Base-by-base conservation (phyloP, 2,329 filamentous ascomycete species). In the Metarhizium brunneum region DNA sequence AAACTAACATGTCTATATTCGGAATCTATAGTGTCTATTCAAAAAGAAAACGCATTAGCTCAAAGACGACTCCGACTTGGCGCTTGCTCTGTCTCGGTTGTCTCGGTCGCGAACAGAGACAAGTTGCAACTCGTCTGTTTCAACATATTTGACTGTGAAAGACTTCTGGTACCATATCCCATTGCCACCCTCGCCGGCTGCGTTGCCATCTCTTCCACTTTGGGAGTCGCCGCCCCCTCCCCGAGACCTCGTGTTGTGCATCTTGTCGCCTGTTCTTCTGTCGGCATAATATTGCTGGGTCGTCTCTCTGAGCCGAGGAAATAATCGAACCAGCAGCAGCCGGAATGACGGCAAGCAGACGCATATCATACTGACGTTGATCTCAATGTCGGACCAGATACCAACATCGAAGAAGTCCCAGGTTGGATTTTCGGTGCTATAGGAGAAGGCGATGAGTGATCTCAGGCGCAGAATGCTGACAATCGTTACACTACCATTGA, bases 321-420 rank as follows among this genome's bases (percentile, higher is more conserved):
- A 56, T n/a, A 53, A 11, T 25, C 50, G 32, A 6, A 56, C 47
- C 4, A 66, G 50, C 4, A 66, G 53, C 38, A 60, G 57, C 3
- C 61, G 60, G 20, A 66, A 55, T 3, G 62, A 58, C 0, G 65
- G 65, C 52, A 67, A 49, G 54, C 64, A 66, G 10, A 63, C 61
- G 54, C 65, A 50, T 29, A 48, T 48, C 45, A 48, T 48, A 20
- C 45, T 48, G 13, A 48, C 45, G 25, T 48, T 48, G 45, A 66
- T 59, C 58, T 67, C 65, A 20, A 66, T 53, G 10, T 58, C 60
- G 8, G 63, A 65, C 65, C 64, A 67, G 45, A 58, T 42, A 18
- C 59, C 56, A 6, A 62, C 53, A n/a, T 58, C 57, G 18, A 58
- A 57, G 7, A 59, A 60, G 18, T 62, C 58, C 60, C 60, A 63